These are phyloP conservation scores for Diaporthe eres DNA, from an alignment of 2,329 filamentous ascomycete genomes.

Conservation along the genomic window DNA sequence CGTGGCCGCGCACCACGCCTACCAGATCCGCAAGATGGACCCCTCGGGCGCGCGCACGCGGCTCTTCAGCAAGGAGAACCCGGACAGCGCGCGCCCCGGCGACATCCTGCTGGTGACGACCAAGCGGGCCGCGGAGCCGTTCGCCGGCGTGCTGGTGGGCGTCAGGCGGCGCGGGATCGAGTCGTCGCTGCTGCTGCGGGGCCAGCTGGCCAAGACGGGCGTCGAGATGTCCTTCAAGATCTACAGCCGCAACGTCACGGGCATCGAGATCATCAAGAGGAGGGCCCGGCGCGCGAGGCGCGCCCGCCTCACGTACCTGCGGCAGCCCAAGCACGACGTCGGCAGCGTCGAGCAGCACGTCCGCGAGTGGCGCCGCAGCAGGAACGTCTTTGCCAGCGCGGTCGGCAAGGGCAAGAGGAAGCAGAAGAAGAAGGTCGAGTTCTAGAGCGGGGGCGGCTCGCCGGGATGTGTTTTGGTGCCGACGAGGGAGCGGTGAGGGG, in stretches of 20 bases:
- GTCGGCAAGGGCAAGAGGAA: slow-evolving; percentile 38
- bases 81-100: slow-evolving; percentile 84
- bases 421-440: slow-evolving; percentile 42
- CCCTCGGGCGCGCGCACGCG: slow-evolving; percentile 85
- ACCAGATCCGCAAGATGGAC: slow-evolving; percentile 83
- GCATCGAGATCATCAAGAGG: slow-evolving; percentile 94
- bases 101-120: slow-evolving; percentile 93
- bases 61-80: slow-evolving; percentile 84
- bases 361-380: slow-evolving; percentile 65
- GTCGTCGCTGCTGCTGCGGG: slow-evolving; percentile 87
- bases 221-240: slow-evolving; percentile 99
- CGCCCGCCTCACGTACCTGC: slow-evolving; percentile 91
- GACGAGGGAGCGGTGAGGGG: neutral
- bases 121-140: slow-evolving; percentile 84
- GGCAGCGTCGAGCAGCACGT: slow-evolving; percentile 88
- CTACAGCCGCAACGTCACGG: slow-evolving; percentile 89
- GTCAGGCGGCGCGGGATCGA: slow-evolving; percentile 91
- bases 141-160: slow-evolving; percentile 88
- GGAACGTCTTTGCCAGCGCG: slow-evolving; percentile 55
- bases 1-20: slow-evolving; percentile 74
- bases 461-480: neutral
- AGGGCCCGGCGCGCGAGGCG: slow-evolving; percentile 86
- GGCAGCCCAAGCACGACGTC: slow-evolving; percentile 88
- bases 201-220: slow-evolving; percentile 86
- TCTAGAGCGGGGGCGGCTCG: neutral